Evolutionary conservation across 495 filamentous ascomycete genomes (phyloP).

Genomic region (Hypomontagnella submonticulosa): DNA sequence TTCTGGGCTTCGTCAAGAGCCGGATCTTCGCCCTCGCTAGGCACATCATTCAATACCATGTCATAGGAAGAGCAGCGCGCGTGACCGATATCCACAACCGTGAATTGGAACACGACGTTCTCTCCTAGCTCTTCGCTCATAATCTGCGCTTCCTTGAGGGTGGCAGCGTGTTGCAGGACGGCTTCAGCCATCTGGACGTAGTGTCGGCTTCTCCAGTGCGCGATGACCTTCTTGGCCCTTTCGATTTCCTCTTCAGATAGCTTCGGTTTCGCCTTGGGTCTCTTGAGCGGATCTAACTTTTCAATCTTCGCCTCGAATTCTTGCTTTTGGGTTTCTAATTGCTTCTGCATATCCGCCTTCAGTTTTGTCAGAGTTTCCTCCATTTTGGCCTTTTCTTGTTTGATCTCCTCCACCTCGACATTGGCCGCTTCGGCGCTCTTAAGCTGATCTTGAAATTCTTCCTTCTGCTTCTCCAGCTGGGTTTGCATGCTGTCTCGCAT

Average conservation of each 20-base stretch:
- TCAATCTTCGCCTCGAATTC: constrained; percentile 74
- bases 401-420: constrained; percentile 84
- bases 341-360: constrained; percentile 87
- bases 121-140: constrained; percentile 98
- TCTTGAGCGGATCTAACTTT: constrained; percentile 59
- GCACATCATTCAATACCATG: constrained; percentile 91
- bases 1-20: constrained; percentile 84
- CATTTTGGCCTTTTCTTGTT: constrained; percentile 86
- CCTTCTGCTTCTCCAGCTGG: constrained; percentile 87
- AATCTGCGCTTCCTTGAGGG: constrained; percentile 94
- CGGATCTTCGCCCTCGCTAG: constrained; percentile 85
- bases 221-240: constrained; percentile 70
- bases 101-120: constrained; percentile 93
- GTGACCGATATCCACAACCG: constrained; percentile 88
- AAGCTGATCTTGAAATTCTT: constrained; percentile 83
- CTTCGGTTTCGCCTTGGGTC: constrained; percentile 66
- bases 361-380: constrained; percentile 80
- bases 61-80: constrained; percentile 93
- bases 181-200: constrained; percentile 97
- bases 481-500: constrained; percentile 88
- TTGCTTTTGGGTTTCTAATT: constrained; percentile 78
- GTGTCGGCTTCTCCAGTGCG: constrained; percentile 83
- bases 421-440: constrained; percentile 80
- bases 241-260: constrained; percentile 75
- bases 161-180: constrained; percentile 85